Conservation (phyloP, 2,329 filamentous ascomycete genomes). For the Blastomyces silverae region DNA sequence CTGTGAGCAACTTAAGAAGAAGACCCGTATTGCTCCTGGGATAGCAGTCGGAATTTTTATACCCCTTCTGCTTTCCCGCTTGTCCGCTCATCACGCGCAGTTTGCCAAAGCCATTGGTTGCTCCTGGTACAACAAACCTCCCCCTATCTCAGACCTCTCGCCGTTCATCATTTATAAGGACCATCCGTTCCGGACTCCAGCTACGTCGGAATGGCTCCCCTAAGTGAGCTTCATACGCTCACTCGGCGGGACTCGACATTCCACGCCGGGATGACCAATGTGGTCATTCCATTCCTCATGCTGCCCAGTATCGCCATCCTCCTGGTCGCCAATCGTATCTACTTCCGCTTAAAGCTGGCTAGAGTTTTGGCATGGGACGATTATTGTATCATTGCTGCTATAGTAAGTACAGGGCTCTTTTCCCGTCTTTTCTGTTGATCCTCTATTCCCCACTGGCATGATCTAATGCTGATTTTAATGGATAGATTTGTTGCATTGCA, state of each 20-base stretch:
- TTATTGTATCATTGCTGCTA: conserved; percentile 25
- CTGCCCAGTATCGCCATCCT: conserved; percentile 23
- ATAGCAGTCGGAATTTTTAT: background rate
- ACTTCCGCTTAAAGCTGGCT: conserved; percentile 24
- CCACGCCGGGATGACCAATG: conserved; percentile 21
- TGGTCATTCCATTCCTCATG: conserved; percentile 25
- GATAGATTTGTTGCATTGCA: conserved; percentile 25
- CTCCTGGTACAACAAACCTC: background rate
- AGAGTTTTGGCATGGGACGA: conserved; percentile 28
- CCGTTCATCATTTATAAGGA: no score
- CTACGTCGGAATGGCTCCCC: conserved; percentile 11
- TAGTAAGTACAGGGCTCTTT: conserved; percentile 22
- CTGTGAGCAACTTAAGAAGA: background rate
- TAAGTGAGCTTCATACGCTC: background rate
- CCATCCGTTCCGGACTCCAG: background rate
- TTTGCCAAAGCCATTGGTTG: background rate
- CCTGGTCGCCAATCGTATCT: conserved; percentile 26
- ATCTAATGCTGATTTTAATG: background rate
- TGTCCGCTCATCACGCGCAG: background rate
- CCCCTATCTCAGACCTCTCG: background rate
- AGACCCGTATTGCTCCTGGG: no score
- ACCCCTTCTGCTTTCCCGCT: background rate
- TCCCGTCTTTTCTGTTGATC: background rate
- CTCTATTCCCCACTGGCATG: background rate
- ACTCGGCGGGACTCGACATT: conserved; percentile 17